A percentile compares a stretch with the other conserved stretches of the same genome.
These are phyloP conservation scores for Quercus mongolica DNA, from an alignment of 306 rosid genomes.

Conservation along the genomic window DNA sequence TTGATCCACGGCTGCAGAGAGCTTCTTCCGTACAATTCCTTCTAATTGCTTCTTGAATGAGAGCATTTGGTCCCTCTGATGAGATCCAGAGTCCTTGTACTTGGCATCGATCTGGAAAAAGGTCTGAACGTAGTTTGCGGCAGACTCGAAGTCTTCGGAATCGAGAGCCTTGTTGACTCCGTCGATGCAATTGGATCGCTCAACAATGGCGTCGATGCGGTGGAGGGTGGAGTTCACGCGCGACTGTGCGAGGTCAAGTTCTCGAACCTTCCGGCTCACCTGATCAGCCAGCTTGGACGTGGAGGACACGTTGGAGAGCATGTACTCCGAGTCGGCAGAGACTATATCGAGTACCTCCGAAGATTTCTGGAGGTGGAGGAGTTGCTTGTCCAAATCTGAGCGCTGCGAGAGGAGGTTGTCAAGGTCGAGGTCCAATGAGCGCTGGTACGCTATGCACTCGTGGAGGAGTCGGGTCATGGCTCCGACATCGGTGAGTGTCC, in stretches of 20 bases:
- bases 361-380: constrained; percentile 59
- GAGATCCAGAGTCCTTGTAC: constrained; percentile 66
- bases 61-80: constrained; percentile 69
- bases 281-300: constrained; percentile 54
- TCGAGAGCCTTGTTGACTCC: constrained; percentile 68
- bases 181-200: constrained; percentile 70
- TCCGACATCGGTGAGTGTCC: constrained; percentile 47
- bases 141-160: constrained; percentile 64
- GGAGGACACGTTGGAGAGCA: constrained; percentile 43
- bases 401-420: constrained; percentile 76
- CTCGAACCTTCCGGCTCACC: constrained; percentile 73
- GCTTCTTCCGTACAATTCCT: constrained; percentile 74
- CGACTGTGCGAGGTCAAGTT: constrained; percentile 89
- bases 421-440: constrained; percentile 58
- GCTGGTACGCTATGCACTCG: constrained; percentile 59
- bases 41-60: constrained; percentile 65
- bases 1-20: constrained; percentile 68
- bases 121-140: constrained; percentile 53
- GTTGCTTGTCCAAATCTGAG: constrained; percentile 71
- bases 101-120: constrained; percentile 69
- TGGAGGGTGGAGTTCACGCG: constrained; percentile 73
- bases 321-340: constrained; percentile 58
- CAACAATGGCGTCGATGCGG: constrained; percentile 82
- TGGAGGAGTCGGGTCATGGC: constrained; percentile 65
- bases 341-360: constrained; percentile 72